phyloP scores from a whole-genome alignment of 129 eudicot species.

The Silybum marianum region DNA sequence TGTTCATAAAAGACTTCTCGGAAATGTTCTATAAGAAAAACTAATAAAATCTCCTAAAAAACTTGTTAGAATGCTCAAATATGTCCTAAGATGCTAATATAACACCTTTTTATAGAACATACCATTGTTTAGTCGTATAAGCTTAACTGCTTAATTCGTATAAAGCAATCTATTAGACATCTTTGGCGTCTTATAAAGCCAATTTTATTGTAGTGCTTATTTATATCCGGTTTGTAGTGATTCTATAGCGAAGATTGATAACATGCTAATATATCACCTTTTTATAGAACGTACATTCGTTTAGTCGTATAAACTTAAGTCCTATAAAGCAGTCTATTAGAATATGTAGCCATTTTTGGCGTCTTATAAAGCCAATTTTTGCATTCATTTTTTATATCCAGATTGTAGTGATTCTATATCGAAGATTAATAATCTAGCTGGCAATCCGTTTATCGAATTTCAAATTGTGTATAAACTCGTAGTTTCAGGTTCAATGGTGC shows the following conservation, averaged over 20 bases:
- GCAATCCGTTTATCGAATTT: background rate
- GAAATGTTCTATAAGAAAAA: background rate
- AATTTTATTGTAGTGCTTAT: too few relatives aligned
- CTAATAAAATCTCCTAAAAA: background rate
- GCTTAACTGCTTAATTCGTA: too few relatives aligned
- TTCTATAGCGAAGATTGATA: too few relatives aligned
- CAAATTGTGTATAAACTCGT: background rate
- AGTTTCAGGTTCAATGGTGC: constrained; percentile 53
- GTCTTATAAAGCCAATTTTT: background rate
- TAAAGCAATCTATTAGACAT: too few relatives aligned
- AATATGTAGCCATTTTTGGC: background rate
- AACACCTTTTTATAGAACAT: background rate
- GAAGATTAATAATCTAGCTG: background rate
- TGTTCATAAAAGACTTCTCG: background rate
- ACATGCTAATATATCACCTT: background rate
- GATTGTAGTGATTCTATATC: background rate
- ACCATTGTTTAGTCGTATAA: background rate
- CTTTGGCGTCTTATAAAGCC: too few relatives aligned
- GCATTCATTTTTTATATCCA: background rate
- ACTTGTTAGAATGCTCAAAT: background rate
- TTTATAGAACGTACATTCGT: background rate
- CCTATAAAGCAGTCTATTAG: background rate
- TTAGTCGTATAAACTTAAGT: background rate
- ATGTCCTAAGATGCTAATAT: background rate
- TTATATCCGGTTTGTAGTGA: too few relatives aligned